Evolutionary conservation across 2,329 filamentous ascomycete species (phyloP).

Genomic region (Trichoderma brevicompactum): DNA sequence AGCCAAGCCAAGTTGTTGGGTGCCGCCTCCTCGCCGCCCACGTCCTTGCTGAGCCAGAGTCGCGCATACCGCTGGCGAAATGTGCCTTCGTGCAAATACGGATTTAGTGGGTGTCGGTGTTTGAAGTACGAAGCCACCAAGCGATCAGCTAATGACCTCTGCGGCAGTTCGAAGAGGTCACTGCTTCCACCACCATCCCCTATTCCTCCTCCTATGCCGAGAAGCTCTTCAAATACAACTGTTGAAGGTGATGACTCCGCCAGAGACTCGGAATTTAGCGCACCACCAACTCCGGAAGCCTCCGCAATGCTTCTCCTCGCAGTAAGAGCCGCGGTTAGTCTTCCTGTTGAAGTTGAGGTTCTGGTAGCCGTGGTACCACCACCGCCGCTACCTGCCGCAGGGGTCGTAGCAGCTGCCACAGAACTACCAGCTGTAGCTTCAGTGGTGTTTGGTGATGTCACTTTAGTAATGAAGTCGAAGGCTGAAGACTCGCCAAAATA

Average conservation of each 20-base stretch:
- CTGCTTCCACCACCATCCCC: slow-evolving; percentile 16
- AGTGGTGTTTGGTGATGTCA: slow-evolving; percentile 16
- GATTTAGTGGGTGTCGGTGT: slow-evolving; percentile 20
- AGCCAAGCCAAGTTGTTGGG: slow-evolving; percentile 22
- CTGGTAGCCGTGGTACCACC: not conserved
- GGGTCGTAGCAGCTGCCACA: not conserved
- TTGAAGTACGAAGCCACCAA: slow-evolving; percentile 20
- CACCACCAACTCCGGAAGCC: not conserved
- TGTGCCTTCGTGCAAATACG: slow-evolving; percentile 19
- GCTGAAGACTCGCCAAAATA: slow-evolving; percentile 24
- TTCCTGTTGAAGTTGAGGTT: not conserved
- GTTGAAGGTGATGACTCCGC: slow-evolving; percentile 20
- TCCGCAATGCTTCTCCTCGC: slow-evolving; percentile 11
- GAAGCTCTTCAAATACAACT: slow-evolving; percentile 21
- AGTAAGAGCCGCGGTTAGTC: not conserved
- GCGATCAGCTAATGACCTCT: slow-evolving; percentile 17
- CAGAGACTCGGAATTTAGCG: slow-evolving; percentile 9
- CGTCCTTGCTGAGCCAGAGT: slow-evolving; percentile 20
- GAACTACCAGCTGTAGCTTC: slow-evolving; percentile 4
- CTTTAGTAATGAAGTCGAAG: slow-evolving; percentile 20
- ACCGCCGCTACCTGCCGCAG: not conserved
- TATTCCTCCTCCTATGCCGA: slow-evolving; percentile 17
- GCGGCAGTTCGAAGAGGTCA: slow-evolving; percentile 20
- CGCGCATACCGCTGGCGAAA: slow-evolving; percentile 21
- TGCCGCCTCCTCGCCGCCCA: slow-evolving; percentile 22